A percentile compares a stretch with the other conserved stretches of the same genome.
Evolutionary conservation across 163 green algal genomes (phyloP).

Genomic region (Chlorella variabilis): DNA sequence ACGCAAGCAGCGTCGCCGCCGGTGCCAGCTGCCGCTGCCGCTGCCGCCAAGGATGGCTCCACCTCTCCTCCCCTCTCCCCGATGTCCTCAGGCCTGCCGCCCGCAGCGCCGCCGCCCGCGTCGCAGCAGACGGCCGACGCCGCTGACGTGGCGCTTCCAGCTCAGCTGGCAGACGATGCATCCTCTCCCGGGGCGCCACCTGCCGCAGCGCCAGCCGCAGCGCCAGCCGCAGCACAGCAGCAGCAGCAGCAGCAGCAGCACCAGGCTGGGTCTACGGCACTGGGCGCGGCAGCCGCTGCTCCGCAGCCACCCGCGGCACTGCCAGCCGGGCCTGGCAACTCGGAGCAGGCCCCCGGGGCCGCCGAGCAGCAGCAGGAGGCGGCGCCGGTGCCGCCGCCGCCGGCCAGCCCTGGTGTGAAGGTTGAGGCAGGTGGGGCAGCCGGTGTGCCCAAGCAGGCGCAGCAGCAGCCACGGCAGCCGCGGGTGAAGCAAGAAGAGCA

Average conservation of each 20-base stretch:
- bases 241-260: neutral
- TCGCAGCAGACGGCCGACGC: neutral
- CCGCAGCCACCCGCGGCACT: no score
- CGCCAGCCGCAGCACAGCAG: neutral
- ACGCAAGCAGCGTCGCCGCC: neutral
- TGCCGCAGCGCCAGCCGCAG: neutral
- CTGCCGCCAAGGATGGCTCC: neutral
- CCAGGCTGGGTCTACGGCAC: neutral
- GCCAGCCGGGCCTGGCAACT: no score
- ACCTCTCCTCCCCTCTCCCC: neutral
- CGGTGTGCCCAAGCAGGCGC: no score
- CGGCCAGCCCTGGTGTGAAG: no score
- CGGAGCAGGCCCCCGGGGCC: no score
- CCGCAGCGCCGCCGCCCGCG: neutral
- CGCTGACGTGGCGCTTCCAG: neutral
- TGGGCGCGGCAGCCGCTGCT: no score
- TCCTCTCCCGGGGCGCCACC: neutral
- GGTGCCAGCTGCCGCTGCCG: no score
- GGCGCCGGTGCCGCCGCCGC: no score
- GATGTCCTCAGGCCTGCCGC: slow-evolving; percentile 22
- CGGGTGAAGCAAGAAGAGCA: no score
- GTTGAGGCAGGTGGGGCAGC: no score
- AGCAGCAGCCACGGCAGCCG: no score
- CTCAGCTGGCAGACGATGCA: neutral
- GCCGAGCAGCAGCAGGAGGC: no score